Conservation (phyloP, 768 basidiomycete species). For the Infundibulicybe gibba region DNA sequence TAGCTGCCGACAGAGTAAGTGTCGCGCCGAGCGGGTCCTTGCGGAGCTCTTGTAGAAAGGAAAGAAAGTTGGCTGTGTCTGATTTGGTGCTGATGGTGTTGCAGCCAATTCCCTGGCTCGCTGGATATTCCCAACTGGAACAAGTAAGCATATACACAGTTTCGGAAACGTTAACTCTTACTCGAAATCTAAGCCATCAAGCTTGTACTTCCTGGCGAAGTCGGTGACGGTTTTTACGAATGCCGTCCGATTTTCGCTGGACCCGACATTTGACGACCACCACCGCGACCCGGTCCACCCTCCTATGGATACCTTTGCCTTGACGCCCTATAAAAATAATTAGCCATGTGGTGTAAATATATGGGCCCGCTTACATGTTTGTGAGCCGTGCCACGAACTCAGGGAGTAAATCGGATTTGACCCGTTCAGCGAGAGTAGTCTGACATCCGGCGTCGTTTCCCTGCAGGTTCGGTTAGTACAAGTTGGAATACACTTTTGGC, state of each 20-base stretch:
- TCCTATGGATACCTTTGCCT: slow-evolving; percentile 58
- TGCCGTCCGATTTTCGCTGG: slow-evolving; percentile 51
- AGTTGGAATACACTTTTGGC: neutral
- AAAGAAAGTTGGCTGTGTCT: slow-evolving; percentile 66
- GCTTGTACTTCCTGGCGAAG: slow-evolving; percentile 46
- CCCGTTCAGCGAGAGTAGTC: slow-evolving; percentile 27
- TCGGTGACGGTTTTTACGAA: slow-evolving; percentile 58
- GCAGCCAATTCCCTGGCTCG: slow-evolving; percentile 48
- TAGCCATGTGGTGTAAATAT: neutral
- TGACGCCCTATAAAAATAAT: slow-evolving; percentile 40
- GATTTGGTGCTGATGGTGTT: slow-evolving; percentile 40
- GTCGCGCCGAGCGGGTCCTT: slow-evolving; percentile 34
- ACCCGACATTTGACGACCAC: slow-evolving; percentile 62
- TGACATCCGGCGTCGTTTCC: slow-evolving; percentile 33
- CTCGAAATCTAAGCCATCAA: slow-evolving; percentile 62
- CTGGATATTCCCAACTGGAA: slow-evolving; percentile 86
- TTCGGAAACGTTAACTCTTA: slow-evolving; percentile 17
- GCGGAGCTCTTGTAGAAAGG: slow-evolving; percentile 64
- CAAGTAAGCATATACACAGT: neutral
- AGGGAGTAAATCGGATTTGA: slow-evolving; percentile 51
- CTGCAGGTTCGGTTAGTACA: slow-evolving; percentile 13
- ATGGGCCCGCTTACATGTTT: slow-evolving; percentile 28
- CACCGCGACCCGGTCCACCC: slow-evolving; percentile 67
- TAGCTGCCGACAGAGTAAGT: slow-evolving; percentile 42
- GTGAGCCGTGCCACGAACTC: slow-evolving; percentile 52